These are phyloP conservation scores for Pilobolus umbonatus DNA, from an alignment of 192 early-diverging fungal genomes.

Conservation along the genomic window DNA sequence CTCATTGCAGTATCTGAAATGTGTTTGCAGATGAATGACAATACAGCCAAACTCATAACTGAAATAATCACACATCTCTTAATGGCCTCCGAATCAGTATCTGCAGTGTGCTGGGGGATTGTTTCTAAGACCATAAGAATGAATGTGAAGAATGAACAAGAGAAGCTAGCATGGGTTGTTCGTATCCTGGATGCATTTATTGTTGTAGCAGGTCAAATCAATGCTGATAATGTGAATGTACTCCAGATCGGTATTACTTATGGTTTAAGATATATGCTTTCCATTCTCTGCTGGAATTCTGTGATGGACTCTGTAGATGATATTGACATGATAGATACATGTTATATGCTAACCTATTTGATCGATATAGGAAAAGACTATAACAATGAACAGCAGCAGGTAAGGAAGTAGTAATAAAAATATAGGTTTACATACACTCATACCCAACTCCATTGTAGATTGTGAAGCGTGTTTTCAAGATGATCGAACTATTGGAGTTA, in stretches of 20 bases:
- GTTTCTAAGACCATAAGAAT: background rate
- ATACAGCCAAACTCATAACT: background rate
- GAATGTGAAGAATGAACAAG: conserved; percentile 6
- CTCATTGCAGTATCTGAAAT: conserved; percentile 1
- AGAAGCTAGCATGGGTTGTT: conserved; percentile 38
- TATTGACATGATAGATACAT: background rate
- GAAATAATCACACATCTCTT: background rate
- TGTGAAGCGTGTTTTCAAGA: conserved; percentile 13
- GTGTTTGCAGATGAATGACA: background rate
- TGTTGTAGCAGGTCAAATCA: conserved; percentile 23
- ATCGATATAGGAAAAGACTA: conserved; percentile 1
- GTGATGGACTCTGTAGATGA: background rate
- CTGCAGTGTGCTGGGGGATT: conserved; percentile 1
- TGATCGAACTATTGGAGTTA: conserved; percentile 8
- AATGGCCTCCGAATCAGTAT: background rate
- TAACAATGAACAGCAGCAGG: conserved; percentile 6
- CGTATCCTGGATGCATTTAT: conserved; percentile 48
- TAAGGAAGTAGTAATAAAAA: background rate
- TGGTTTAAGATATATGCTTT: background rate
- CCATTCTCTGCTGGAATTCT: background rate
- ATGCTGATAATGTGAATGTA: background rate
- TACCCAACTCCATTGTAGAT: conserved; percentile 1
- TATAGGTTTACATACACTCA: background rate
- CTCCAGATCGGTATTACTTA: background rate
- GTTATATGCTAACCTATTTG: conserved; percentile 4